Conservation (phyloP, 2,329 filamentous ascomycete genomes). For the Trichoderma gracile region DNA sequence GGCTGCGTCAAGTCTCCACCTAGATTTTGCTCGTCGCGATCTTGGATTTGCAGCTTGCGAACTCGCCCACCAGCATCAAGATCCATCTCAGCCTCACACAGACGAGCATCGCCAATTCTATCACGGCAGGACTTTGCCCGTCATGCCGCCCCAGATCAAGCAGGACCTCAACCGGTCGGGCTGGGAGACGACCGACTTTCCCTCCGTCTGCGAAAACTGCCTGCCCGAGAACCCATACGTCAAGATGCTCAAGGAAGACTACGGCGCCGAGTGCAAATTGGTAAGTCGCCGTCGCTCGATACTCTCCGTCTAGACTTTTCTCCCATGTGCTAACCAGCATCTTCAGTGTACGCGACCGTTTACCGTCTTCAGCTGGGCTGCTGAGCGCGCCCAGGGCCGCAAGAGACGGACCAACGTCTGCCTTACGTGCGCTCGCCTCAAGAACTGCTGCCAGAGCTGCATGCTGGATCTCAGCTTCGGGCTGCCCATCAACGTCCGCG, state of each 20-base stretch:
- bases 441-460: slow-evolving; percentile 98
- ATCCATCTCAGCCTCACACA: background rate
- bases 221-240: slow-evolving; percentile 96
- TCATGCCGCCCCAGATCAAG: slow-evolving; percentile 90
- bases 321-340: slow-evolving; percentile 13
- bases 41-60: slow-evolving; percentile 13
- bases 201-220: slow-evolving; percentile 87
- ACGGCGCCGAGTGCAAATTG: slow-evolving; percentile 82
- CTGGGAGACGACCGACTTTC: slow-evolving; percentile 92
- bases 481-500: slow-evolving; percentile 88
- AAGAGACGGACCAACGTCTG: slow-evolving; percentile 96
- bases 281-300: slow-evolving; percentile 31
- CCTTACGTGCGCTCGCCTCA: slow-evolving; percentile 91
- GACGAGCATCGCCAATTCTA: background rate
- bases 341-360: slow-evolving; percentile 81
- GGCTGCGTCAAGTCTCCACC: slow-evolving; percentile 15
- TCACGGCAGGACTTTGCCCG: slow-evolving; percentile 20
- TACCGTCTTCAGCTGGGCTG: slow-evolving; percentile 93
- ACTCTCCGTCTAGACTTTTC: background rate
- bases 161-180: slow-evolving; percentile 93
- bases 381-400: slow-evolving; percentile 80
- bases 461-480: slow-evolving; percentile 98
- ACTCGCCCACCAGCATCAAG: background rate
- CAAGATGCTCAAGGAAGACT: slow-evolving; percentile 98
- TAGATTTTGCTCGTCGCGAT: slow-evolving; percentile 23